Base-by-base conservation (phyloP, 352 stramenopile species). In the Blastocystis sp. region DNA sequence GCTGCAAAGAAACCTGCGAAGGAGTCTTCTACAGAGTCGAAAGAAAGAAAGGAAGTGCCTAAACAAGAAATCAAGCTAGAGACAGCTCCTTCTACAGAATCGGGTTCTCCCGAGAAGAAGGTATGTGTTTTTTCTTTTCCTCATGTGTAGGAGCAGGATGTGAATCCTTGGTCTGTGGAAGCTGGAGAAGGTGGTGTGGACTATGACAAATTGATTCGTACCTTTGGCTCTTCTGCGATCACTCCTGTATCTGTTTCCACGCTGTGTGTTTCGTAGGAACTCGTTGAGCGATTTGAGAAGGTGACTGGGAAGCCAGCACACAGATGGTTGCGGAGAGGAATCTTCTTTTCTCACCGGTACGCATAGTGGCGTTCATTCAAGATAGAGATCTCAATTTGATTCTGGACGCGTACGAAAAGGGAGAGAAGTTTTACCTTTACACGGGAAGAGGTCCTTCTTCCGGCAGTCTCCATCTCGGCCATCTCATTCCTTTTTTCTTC, bases 401-500 rank as follows among this genome's bases (percentile, higher is more conserved):
- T 62, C 92, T 98, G 61, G 95, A 98, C 70, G 92, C 87, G 18
- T 98, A 98, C 89, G 95, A 98, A 90, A 95, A 95, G 76, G 95
- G 95, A 37, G 93, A 97, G 80, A 97, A 97, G 88, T 98, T 99
- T 89, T 99, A 98, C 91, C 89, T 99, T 39, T 99, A 99, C 94
- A 99, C 97, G 41, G 97, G 97, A 29, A 95, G 76, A 75, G 97
- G 97, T 3, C 97, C 97, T 43, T 98, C 95, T 5, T 98, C 94
- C 4, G 95, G 95, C 43, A 95, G 95, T 68, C 96, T 99, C 91
- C 97, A 99, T 93, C 94, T 99, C 90, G 97, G 97, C 11, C 97
- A 99, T 92, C 93, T 99, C 87, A 96, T 99, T 79, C 97, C 97
- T 13, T 99, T 99, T 91, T 95, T 98, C 73, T 99, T 99, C 91